These are phyloP conservation scores for Jaapia argillacea DNA, from an alignment of 768 basidiomycete species.

Conservation along the genomic window DNA sequence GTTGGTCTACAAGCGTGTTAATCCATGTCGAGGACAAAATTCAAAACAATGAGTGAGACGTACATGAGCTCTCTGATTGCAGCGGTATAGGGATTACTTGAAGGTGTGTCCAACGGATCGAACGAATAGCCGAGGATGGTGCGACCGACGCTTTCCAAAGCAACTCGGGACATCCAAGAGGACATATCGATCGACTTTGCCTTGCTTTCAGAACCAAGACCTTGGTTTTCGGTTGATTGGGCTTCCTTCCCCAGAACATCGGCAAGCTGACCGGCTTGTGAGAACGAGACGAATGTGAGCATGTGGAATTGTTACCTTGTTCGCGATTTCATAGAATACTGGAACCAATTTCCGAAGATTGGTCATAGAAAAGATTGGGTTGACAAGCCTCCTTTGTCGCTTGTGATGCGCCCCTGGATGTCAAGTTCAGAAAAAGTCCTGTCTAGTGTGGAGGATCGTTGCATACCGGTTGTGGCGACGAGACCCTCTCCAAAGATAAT, in stretches of 20 bases:
- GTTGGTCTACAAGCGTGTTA: not conserved
- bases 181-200: slow-evolving; percentile 2
- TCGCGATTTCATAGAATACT: slow-evolving; percentile 11
- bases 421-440: not conserved
- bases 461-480: slow-evolving; percentile 13
- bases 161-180: slow-evolving; percentile 5
- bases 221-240: not conserved
- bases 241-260: slow-evolving; percentile 1
- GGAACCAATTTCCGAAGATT: slow-evolving; percentile 17
- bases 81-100: slow-evolving; percentile 32
- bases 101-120: slow-evolving; percentile 31
- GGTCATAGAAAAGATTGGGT: slow-evolving; percentile 17
- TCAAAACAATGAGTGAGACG: slow-evolving; percentile 7
- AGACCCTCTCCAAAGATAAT: slow-evolving; percentile 14
- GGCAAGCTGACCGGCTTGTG: no score
- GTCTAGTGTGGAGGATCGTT: not conserved
- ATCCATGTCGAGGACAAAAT: not conserved
- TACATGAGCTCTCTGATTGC: slow-evolving; percentile 38
- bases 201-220: not conserved
- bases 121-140: slow-evolving; percentile 25
- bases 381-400: slow-evolving; percentile 20
- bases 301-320: not conserved
- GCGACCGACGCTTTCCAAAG: slow-evolving; percentile 6
- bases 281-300: no score
- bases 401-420: slow-evolving; percentile 17